Base-by-base conservation (phyloP, 257 asterid species). In the Solanum rostratum region DNA sequence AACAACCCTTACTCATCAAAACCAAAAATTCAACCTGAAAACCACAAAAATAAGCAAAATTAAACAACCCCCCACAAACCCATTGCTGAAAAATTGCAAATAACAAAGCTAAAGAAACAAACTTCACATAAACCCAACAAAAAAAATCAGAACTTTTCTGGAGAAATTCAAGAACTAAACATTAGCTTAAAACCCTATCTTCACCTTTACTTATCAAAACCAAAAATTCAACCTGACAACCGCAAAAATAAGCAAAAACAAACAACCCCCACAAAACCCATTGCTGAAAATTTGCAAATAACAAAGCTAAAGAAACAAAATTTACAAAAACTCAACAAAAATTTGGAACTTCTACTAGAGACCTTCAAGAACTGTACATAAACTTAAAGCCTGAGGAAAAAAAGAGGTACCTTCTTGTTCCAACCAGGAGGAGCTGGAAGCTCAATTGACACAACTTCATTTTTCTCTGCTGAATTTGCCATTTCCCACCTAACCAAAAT, bases 371-470 rank as follows among this genome's bases (percentile, higher is more conserved):
- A 24, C 59, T 43, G 39, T 33, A 33, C 29, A 73, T 11, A 41
- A 73, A 27, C 41, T 49, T 78, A 49, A 78, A 49, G 14, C 2
- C 12, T 80, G 53, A 30, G 11, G 0, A 10, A 19, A 80, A 79
- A 10, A 11, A 54, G 6, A 39, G 0, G 9, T 55, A 80, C 84
- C 84, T 33, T 80, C n/a, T 80, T 80, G 53, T 41, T 80, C 84
- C 84, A 80, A 12, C 84, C 71, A 37, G 71, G 20, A 37, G 84
- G 84, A 37, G 84, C 84, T 33, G 84, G 71, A 37, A 80, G 71
- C 45, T 80, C 84, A 37, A 80, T 54, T 13, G 84, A 80, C n/a
- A 80, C 54, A 54, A 54, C 70, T 80, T 80, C 71, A 80, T 33
- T 54, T 39, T 80, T 19, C 70, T 80, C 69, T 20, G 45, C 57